These are phyloP conservation scores for Pouteria glomerata DNA, from an alignment of 148 eudicot species.

Conservation along the genomic window DNA sequence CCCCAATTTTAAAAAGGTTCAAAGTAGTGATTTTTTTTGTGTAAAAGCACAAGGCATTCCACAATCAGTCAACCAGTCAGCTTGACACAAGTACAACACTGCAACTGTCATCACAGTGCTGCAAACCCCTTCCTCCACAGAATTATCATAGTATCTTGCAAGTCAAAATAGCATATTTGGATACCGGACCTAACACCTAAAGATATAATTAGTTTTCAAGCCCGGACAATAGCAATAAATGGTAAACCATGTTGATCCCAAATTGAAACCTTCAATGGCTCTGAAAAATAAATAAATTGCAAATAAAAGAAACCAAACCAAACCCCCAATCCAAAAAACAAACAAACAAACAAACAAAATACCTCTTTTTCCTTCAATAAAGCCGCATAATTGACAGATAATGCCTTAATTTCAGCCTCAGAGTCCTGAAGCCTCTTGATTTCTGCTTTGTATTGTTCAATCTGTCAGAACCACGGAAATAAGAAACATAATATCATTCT, in stretches of 20 bases:
- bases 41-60: background rate
- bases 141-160: too few species aligned
- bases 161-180: background rate
- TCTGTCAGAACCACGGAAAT: conserved; percentile 32
- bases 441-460: conserved; percentile 68
- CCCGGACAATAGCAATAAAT: background rate
- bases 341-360: conserved; percentile 4
- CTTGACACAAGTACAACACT: background rate
- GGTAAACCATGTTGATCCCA: conserved; percentile 3
- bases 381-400: conserved; percentile 95
- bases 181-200: background rate
- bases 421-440: conserved; percentile 86
- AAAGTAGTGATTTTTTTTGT: background rate
- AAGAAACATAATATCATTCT: background rate
- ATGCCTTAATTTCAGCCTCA: conserved; percentile 82
- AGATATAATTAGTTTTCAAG: background rate
- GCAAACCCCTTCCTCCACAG: too few species aligned
- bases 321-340: too few species aligned
- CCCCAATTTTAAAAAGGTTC: background rate
- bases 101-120: too few species aligned
- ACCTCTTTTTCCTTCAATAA: conserved; percentile 95
- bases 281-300: background rate
- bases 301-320: conserved; percentile 5
- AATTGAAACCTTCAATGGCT: background rate
- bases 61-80: background rate